Percentiles rank a stretch among this genome's conserved stretches.
phyloP scores from a whole-genome alignment of 352 stramenopile species.

The Pythium brassicae region DNA sequence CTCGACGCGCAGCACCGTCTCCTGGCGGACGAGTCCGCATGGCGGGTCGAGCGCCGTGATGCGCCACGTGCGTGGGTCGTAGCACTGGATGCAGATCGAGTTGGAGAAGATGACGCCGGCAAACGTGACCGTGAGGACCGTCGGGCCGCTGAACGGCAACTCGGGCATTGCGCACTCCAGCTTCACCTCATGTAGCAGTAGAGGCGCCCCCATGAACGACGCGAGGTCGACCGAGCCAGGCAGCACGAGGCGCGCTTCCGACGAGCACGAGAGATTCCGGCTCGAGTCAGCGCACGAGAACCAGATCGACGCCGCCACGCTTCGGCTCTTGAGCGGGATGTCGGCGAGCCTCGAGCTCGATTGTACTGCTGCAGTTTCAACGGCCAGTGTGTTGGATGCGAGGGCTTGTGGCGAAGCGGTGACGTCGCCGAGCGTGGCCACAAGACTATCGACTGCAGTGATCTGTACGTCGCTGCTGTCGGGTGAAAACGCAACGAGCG shows the following conservation, averaged over 20 bases:
- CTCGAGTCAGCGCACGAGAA: slow-evolving; percentile 47
- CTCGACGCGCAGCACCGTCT: slow-evolving; percentile 32
- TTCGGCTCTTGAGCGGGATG: neutral
- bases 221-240: slow-evolving; percentile 9
- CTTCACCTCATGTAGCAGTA: slow-evolving; percentile 20
- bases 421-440: slow-evolving; percentile 6
- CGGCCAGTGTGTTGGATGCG: no score
- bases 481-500: slow-evolving; percentile 13
- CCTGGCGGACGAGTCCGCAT: slow-evolving; percentile 33
- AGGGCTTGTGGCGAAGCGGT: neutral
- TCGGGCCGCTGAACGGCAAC: slow-evolving; percentile 46
- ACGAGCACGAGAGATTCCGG: slow-evolving; percentile 27
- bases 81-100: slow-evolving; percentile 58
- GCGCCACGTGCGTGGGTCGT: slow-evolving; percentile 52
- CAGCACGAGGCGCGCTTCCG: slow-evolving; percentile 35
- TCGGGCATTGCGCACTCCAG: slow-evolving; percentile 53
- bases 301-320: slow-evolving; percentile 22
- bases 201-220: slow-evolving; percentile 7
- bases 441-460: slow-evolving; percentile 6
- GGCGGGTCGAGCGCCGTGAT: slow-evolving; percentile 38
- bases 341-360: neutral
- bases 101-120: slow-evolving; percentile 62
- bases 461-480: neutral
- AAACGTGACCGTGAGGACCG: slow-evolving; percentile 38
- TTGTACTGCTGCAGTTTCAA: neutral